These are phyloP conservation scores for Neofusicoccum sp. DNA, from an alignment of 2,329 filamentous ascomycete genomes.

Conservation along the genomic window DNA sequence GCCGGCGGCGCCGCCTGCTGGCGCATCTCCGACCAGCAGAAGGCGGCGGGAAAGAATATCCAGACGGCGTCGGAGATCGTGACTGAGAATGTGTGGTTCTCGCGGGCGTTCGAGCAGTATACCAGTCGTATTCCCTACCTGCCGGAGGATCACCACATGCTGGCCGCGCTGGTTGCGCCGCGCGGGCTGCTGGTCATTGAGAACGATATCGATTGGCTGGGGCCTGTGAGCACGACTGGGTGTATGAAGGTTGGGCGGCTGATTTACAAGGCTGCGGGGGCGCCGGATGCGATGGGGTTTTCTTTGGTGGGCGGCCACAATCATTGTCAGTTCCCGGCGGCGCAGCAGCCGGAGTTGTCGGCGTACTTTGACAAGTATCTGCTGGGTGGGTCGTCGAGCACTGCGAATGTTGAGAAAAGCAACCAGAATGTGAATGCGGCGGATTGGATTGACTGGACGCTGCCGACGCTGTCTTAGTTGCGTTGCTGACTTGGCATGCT, in stretches of 20 bases:
- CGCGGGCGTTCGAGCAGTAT: constrained; percentile 54
- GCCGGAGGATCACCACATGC: constrained; percentile 59
- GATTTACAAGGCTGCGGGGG: constrained; percentile 56
- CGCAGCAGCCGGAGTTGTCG: constrained; percentile 50
- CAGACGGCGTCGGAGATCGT: constrained; percentile 61
- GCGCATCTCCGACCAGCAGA: constrained; percentile 48
- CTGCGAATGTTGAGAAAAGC: constrained; percentile 35
- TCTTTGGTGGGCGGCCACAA: constrained; percentile 54
- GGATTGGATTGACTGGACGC: constrained; percentile 38
- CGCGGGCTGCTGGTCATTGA: constrained; percentile 56
- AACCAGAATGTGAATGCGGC: constrained; percentile 28
- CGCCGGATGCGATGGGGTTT: constrained; percentile 57
- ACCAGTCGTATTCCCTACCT: constrained; percentile 46
- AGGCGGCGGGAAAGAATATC: constrained; percentile 55
- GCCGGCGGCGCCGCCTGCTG: constrained; percentile 62
- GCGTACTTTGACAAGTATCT: constrained; percentile 58
- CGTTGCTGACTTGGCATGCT: too few species aligned
- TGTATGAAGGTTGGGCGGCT: constrained; percentile 57
- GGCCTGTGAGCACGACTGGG: constrained; percentile 55
- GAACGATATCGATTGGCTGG: constrained; percentile 60
- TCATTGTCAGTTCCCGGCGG: constrained; percentile 57
- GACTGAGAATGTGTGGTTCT: constrained; percentile 64
- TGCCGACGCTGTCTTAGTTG: constrained; percentile 35
- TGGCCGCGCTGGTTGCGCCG: constrained; percentile 57
- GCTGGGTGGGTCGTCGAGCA: constrained; percentile 33